phyloP scores from a whole-genome alignment of 169 alveolate genomes.

The Plasmodium reichenowi region DNA sequence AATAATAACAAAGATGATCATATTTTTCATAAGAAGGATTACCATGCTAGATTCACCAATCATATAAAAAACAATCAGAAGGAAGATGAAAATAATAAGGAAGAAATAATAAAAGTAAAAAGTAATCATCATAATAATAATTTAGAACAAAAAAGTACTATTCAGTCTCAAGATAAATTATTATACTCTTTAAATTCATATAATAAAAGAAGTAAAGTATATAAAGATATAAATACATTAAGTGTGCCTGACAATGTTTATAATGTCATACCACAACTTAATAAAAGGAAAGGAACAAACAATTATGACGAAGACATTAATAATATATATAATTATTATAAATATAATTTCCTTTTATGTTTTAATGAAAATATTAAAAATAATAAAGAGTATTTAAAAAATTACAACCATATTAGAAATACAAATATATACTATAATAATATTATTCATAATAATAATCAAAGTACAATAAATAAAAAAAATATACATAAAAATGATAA shows the following conservation, averaged over 20 bases:
- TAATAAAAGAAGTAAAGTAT: constrained; percentile 43
- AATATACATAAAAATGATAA: not conserved
- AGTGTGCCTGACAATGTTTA: constrained; percentile 64
- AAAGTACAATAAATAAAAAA: not conserved
- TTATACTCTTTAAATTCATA: constrained; percentile 36
- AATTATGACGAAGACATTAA: constrained; percentile 41
- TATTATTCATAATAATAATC: constrained; percentile 2
- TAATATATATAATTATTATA: constrained; percentile 57
- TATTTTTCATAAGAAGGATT: no score
- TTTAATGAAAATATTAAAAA: constrained; percentile 34
- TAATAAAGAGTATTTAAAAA: not conserved
- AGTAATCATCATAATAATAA: no score
- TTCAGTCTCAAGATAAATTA: constrained; percentile 19
- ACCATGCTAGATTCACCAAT: no score
- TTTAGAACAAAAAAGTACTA: not conserved
- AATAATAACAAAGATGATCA: no score
- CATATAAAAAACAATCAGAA: no score
- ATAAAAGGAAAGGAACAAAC: constrained; percentile 19
- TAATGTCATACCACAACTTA: constrained; percentile 64
- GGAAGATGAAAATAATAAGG: no score
- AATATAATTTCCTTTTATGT: constrained; percentile 53
- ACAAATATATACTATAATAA: not conserved
- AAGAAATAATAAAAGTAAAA: no score
- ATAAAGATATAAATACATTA: constrained; percentile 55
- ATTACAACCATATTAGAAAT: constrained; percentile 16